A percentile compares a stretch with the other conserved stretches of the same genome.
Conservation (phyloP, 2,329 filamentous ascomycete species). For the Tolypocladium amazonense region DNA sequence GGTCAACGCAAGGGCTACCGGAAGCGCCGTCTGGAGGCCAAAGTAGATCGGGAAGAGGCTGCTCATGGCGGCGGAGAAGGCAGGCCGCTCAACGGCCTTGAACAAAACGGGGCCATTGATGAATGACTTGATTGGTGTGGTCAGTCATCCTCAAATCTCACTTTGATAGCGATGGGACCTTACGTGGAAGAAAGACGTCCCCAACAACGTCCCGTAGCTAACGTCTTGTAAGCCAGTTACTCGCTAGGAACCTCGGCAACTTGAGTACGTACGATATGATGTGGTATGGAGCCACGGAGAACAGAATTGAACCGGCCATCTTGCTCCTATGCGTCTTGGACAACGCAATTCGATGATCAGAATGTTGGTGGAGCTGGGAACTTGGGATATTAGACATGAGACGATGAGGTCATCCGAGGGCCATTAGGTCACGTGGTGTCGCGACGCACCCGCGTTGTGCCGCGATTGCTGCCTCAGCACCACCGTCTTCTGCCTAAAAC, state of each 20-base stretch:
- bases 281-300: slow-evolving; percentile 63
- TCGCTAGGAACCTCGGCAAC: background rate
- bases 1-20: slow-evolving; percentile 64
- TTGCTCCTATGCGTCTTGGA: background rate
- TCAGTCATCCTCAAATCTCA: background rate
- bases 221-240: slow-evolving; percentile 10
- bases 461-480: background rate
- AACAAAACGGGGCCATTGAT: slow-evolving; percentile 65
- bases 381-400: background rate
- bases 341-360: background rate
- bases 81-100: slow-evolving; percentile 62
- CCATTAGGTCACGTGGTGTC: slow-evolving; percentile 18
- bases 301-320: slow-evolving; percentile 43
- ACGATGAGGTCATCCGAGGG: slow-evolving; percentile 3
- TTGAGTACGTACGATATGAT: slow-evolving; percentile 52
- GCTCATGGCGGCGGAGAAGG: slow-evolving; percentile 73
- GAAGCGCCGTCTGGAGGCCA: slow-evolving; percentile 65
- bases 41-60: slow-evolving; percentile 86
- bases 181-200: slow-evolving; percentile 78
- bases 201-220: slow-evolving; percentile 81
- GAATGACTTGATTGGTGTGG: slow-evolving; percentile 57
- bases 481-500: slow-evolving; percentile 9
- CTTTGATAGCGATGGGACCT: background rate
- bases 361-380: background rate
- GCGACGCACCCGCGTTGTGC: slow-evolving; percentile 16